These are phyloP conservation scores for Xylaria sp. DNA, from an alignment of 2,329 filamentous ascomycete species.

Conservation along the genomic window DNA sequence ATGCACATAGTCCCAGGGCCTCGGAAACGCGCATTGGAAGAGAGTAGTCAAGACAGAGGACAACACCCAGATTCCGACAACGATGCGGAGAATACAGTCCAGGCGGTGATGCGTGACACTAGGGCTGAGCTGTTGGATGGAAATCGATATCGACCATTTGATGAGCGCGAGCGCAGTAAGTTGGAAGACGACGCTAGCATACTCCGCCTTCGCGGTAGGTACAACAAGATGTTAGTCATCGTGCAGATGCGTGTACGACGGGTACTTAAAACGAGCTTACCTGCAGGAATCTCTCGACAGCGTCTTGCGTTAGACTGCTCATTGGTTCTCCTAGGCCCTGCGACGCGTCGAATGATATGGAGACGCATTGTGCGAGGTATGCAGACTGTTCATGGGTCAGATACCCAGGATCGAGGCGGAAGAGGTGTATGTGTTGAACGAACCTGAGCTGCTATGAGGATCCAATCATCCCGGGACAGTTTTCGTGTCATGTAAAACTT, in stretches of 20 bases:
- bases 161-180: conserved; percentile 30
- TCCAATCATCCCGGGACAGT: conserved; percentile 31
- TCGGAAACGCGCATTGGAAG: conserved; percentile 32
- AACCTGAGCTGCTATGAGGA: conserved; percentile 32
- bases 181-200: conserved; percentile 31
- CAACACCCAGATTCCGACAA: conserved; percentile 28
- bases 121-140: conserved; percentile 31
- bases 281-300: conserved; percentile 25
- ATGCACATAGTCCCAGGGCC: conserved; percentile 34
- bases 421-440: neutral
- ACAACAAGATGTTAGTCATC: neutral
- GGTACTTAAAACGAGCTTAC: conserved; percentile 12
- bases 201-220: conserved; percentile 29
- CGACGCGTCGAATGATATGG: conserved; percentile 31
- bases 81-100: conserved; percentile 21
- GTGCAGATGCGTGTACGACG: neutral
- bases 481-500: conserved; percentile 31
- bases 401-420: neutral
- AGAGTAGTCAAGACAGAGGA: conserved; percentile 24
- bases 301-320: conserved; percentile 14
- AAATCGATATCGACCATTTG: conserved; percentile 33
- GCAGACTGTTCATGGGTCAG: conserved; percentile 17
- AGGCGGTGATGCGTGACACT: conserved; percentile 22
- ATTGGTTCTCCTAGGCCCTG: conserved; percentile 29
- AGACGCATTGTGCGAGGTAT: conserved; percentile 33